These are phyloP conservation scores for Corymbia maculata DNA, from an alignment of 345 rosid species.

Conservation along the genomic window DNA sequence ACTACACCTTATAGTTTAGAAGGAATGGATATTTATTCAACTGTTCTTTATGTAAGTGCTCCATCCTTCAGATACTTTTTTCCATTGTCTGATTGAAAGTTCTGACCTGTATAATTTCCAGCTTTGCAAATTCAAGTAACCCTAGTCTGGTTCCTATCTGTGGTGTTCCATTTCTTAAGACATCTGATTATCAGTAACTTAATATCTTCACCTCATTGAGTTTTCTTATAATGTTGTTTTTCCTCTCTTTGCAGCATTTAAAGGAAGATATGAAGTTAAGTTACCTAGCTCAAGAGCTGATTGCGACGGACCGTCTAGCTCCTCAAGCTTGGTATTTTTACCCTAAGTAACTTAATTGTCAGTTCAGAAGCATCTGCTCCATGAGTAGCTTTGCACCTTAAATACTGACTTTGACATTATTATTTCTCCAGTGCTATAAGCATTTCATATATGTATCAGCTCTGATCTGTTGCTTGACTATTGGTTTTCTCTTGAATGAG, in stretches of 20 bases:
- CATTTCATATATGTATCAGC: not conserved
- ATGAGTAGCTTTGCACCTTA: not conserved
- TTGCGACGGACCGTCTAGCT: slow-evolving; percentile 89
- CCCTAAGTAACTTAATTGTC: not conserved
- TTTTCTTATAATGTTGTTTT: not conserved
- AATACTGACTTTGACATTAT: not conserved
- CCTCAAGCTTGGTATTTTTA: slow-evolving; percentile 82
- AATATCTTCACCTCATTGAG: not conserved
- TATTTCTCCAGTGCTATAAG: not conserved
- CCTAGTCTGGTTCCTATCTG: not conserved
- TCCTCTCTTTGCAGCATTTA: slow-evolving; percentile 59
- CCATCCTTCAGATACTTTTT: not conserved
- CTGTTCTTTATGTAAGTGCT: slow-evolving; percentile 79
- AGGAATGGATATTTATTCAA: slow-evolving; percentile 94
- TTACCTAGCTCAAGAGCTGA: slow-evolving; percentile 88
- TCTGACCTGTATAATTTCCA: not conserved
- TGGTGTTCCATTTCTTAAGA: not conserved
- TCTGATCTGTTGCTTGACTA: not conserved
- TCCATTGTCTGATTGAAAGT: not conserved
- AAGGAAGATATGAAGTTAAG: slow-evolving; percentile 98
- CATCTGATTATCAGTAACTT: not conserved
- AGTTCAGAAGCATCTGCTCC: not conserved
- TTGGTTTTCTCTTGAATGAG: not conserved
- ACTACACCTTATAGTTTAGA: slow-evolving; percentile 85
- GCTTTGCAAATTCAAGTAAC: not conserved